Evolutionary conservation across 768 basidiomycete species (phyloP).

Genomic region (Lenzites betulinus): DNA sequence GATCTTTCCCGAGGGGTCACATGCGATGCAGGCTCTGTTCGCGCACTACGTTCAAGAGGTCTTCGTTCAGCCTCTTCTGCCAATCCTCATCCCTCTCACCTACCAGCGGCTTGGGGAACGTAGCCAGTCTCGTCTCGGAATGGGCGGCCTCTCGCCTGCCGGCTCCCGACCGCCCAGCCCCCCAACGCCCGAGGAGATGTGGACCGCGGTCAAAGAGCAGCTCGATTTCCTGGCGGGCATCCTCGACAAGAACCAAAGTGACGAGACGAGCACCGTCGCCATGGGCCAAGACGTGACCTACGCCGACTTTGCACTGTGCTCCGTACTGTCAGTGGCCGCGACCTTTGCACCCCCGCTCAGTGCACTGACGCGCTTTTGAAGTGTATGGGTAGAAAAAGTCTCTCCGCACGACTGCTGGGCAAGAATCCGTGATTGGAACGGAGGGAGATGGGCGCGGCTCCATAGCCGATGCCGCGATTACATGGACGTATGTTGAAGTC

Average conservation of each 20-base stretch:
- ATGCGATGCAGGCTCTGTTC: constrained; percentile 68
- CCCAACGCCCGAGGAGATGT: constrained; percentile 61
- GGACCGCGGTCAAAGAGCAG: constrained; percentile 64
- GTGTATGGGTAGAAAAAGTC: constrained; percentile 72
- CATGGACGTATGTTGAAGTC: constrained; percentile 58
- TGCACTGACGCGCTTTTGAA: constrained; percentile 6
- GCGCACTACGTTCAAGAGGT: constrained; percentile 70
- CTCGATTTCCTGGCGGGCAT: constrained; percentile 65
- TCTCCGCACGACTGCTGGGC: constrained; percentile 76
- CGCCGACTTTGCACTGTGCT: constrained; percentile 73
- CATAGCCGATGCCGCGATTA: constrained; percentile 62
- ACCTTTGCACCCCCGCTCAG: not conserved
- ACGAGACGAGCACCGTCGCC: constrained; percentile 63
- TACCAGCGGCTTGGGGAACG: constrained; percentile 61
- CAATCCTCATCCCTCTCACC: constrained; percentile 69
- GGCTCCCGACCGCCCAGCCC: constrained; percentile 31
- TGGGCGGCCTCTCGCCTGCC: constrained; percentile 17
- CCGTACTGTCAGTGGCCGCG: constrained; percentile 45
- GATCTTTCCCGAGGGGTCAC: constrained; percentile 69
- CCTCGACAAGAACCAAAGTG: constrained; percentile 68
- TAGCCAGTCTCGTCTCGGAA: constrained; percentile 52
- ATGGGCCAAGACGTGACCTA: constrained; percentile 70
- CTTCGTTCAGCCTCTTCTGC: constrained; percentile 64
- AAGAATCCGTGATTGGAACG: constrained; percentile 67
- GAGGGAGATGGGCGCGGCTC: constrained; percentile 64